Conservation (phyloP, 2,329 filamentous ascomycete genomes). For the Trichophyton rubrum region DNA sequence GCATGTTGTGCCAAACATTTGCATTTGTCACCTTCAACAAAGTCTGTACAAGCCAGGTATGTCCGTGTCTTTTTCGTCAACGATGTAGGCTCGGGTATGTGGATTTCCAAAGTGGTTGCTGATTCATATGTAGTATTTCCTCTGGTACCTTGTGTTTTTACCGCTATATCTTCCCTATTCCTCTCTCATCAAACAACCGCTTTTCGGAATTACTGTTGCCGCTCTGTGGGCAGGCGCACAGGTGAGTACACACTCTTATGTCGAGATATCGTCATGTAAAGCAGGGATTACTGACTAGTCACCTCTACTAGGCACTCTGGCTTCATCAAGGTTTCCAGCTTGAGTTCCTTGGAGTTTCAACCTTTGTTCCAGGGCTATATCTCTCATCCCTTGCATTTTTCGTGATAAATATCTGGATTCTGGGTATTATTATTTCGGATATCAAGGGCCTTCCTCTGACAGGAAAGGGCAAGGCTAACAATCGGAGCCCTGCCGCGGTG, state of each 20-base stretch:
- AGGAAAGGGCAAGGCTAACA: not conserved
- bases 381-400: slow-evolving; percentile 66
- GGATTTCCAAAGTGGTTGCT: too few relatives aligned
- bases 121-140: slow-evolving; percentile 59
- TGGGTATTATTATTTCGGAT: slow-evolving; percentile 68
- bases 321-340: slow-evolving; percentile 62
- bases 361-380: slow-evolving; percentile 79
- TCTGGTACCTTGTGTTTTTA: slow-evolving; percentile 93
- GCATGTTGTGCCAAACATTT: slow-evolving; percentile 91
- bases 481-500: not conserved
- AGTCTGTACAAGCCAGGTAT: slow-evolving; percentile 92
- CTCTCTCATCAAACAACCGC: slow-evolving; percentile 50
- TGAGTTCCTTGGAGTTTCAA: slow-evolving; percentile 68
- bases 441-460: slow-evolving; percentile 21
- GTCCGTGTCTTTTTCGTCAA: slow-evolving; percentile 15
- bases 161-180: slow-evolving; percentile 81
- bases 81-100: too few relatives aligned
- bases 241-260: slow-evolving; percentile 23
- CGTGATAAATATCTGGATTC: slow-evolving; percentile 70
- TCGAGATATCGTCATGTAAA: not conserved
- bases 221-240: slow-evolving; percentile 65
- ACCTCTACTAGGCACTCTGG: slow-evolving; percentile 46
- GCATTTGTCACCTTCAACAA: slow-evolving; percentile 98
- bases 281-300: not conserved
- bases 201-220: slow-evolving; percentile 53